phyloP scores from a whole-genome alignment of 768 basidiomycete genomes.

The Asterophora lycoperdoides region DNA sequence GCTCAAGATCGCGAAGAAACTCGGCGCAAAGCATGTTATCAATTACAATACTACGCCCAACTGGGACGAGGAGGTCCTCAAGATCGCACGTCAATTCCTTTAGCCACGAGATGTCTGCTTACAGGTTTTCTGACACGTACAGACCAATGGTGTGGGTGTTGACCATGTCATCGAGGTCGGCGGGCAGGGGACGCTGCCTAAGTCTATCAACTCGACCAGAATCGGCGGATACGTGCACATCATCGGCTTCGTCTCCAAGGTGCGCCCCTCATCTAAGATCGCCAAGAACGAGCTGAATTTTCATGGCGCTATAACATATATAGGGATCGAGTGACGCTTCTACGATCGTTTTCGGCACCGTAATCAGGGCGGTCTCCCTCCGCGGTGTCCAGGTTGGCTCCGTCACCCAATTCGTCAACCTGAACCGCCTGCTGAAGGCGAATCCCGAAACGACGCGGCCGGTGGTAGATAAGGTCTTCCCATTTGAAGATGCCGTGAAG shows the following conservation, averaged over 20 bases:
- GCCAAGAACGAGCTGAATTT: too few species aligned
- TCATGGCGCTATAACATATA: constrained; percentile 15
- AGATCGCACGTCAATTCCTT: constrained; percentile 29
- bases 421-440: constrained; percentile 45
- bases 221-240: constrained; percentile 42
- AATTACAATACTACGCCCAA: constrained; percentile 56
- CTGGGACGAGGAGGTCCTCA: constrained; percentile 52
- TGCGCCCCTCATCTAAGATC: constrained; percentile 14
- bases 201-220: constrained; percentile 36
- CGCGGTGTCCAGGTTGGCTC: constrained; percentile 56
- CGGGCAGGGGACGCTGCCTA: constrained; percentile 45
- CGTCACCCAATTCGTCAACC: constrained; percentile 51
- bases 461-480: constrained; percentile 53
- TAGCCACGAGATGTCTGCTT: too few species aligned
- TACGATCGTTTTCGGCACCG: constrained; percentile 24
- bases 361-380: constrained; percentile 37
- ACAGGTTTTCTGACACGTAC: constrained; percentile 9
- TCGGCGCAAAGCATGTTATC: constrained; percentile 53
- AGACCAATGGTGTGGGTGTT: constrained; percentile 37
- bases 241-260: constrained; percentile 49
- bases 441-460: constrained; percentile 41
- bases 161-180: constrained; percentile 43
- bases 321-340: constrained; percentile 22
- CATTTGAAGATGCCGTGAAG: constrained; percentile 46
- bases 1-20: constrained; percentile 43